phyloP scores from a whole-genome alignment of 1,139 yeast genomes.

The Protomyces gravidus region DNA sequence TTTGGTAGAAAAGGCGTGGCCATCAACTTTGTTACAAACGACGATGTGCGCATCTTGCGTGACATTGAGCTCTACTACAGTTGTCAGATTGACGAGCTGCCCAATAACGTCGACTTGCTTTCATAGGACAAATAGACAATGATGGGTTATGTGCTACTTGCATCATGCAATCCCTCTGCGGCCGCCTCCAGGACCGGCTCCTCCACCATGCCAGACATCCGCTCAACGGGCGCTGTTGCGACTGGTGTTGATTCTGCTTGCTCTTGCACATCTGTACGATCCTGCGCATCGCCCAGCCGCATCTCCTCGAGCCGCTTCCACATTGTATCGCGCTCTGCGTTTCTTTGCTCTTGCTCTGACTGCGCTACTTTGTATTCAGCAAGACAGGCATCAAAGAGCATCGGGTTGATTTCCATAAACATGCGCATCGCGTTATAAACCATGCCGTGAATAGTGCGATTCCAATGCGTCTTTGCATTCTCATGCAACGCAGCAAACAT shows the following conservation, averaged over 20 bases:
- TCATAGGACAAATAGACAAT: not conserved
- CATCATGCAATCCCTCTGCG: not conserved
- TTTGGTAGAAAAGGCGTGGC: conserved; percentile 99
- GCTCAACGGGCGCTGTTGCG: not conserved
- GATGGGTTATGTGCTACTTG: not conserved
- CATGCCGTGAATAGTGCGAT: conserved; percentile 83
- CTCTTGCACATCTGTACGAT: not conserved
- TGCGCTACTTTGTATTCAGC: conserved; percentile 70
- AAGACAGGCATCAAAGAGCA: conserved; percentile 86
- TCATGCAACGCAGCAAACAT: conserved; percentile 87
- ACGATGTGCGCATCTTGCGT: conserved; percentile 90
- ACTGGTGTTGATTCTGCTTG: not conserved
- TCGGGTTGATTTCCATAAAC: conserved; percentile 90
- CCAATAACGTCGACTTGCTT: not conserved
- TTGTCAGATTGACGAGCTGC: conserved; percentile 91
- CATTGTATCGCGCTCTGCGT: conserved; percentile 31
- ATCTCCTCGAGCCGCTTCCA: conserved; percentile 34
- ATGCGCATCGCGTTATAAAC: conserved; percentile 87
- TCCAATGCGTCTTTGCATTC: conserved; percentile 67
- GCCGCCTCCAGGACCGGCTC: not conserved
- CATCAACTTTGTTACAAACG: conserved; percentile 89
- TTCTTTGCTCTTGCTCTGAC: conserved; percentile 47
- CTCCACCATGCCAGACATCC: not conserved
- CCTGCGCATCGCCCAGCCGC: conserved; percentile 17
- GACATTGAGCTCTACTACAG: conserved; percentile 98